phyloP scores from a whole-genome alignment of 805 yeast genomes.

The Kazachstania taianensis region DNA sequence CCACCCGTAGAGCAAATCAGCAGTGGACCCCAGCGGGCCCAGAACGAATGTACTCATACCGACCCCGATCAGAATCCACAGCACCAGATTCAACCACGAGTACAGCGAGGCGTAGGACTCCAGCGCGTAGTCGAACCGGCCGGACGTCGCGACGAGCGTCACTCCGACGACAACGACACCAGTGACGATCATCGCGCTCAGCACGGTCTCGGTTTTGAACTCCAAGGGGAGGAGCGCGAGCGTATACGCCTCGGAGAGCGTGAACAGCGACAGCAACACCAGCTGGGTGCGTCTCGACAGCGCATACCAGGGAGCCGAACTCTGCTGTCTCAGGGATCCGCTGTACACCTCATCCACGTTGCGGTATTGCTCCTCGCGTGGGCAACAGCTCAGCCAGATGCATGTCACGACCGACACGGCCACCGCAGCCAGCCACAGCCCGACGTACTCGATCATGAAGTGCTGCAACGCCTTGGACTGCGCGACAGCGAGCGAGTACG shows the following conservation, averaged over 20 bases:
- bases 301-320: conserved; percentile 23
- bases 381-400: conserved; percentile 52
- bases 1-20: conserved; percentile 58
- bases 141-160: conserved; percentile 67
- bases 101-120: conserved; percentile 28
- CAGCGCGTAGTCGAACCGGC: conserved; percentile 27
- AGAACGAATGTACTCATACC: conserved; percentile 58
- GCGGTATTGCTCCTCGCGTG: conserved; percentile 49
- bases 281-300: conserved; percentile 28
- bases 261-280: conserved; percentile 51
- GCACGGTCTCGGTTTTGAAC: conserved; percentile 51
- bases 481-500: conserved; percentile 20
- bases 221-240: conserved; percentile 58
- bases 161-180: conserved; percentile 64
- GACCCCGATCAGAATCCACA: conserved; percentile 62
- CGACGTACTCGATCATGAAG: conserved; percentile 50
- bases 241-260: conserved; percentile 63
- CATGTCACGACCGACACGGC: conserved; percentile 54
- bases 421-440: conserved; percentile 48
- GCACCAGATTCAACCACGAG: conserved; percentile 36
- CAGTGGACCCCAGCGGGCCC: conserved; percentile 43
- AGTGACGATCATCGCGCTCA: conserved; percentile 66
- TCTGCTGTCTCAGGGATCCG: not conserved
- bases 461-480: conserved; percentile 13
- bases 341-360: not conserved